Base-by-base conservation (phyloP, 805 yeast genomes). In the Starmerella potacharoeniae region DNA sequence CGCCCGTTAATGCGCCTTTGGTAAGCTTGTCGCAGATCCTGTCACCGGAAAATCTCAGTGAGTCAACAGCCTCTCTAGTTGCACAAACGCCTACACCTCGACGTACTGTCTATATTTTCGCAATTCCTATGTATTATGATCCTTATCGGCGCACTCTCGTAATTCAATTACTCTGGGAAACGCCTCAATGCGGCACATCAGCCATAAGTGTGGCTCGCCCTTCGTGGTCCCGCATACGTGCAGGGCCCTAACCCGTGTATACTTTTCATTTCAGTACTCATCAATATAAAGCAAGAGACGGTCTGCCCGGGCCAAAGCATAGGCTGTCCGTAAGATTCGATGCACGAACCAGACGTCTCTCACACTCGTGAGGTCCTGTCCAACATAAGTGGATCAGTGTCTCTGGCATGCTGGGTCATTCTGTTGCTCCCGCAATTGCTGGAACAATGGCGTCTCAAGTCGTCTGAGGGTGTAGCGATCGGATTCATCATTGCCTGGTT, bases 391-490 rank as follows among this genome's bases (percentile, higher is more conserved):
- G 91, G 91, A 2, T 81, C 87, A 11, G 76, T 84, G 8, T 76
- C 81, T 35, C 74, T 85, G 43, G 88, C 91, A 0, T 83, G 91
- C 66, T 86, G 90, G 89, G 75, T 86, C 11, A 89, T 85, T 13
- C 69, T 85, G 42, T 74, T 85, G 55, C 70, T 86, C 60, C 93
- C 95, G 0, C 95, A 85, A 66, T 74, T 85, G 48, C 76, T 85
- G 30, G 95, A 85, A 66, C 91, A 85, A 69, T 86, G 89, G 89
- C 70, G 85, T 53, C 69, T 81, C 53, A 81, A 85, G 64, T 66
- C 74, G 16, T 86, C 88, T 4, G 90, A 84, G 36, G 95, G 95
- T 6, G 80, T 85, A 29, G 79, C 91, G 40, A 75, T 83, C 35
- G 77, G 82, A 6, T 84, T 86, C 62, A 75, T 85, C 30, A 60